phyloP scores from a whole-genome alignment of 2,329 filamentous ascomycete genomes.

The Hymenoscyphus repandus region DNA sequence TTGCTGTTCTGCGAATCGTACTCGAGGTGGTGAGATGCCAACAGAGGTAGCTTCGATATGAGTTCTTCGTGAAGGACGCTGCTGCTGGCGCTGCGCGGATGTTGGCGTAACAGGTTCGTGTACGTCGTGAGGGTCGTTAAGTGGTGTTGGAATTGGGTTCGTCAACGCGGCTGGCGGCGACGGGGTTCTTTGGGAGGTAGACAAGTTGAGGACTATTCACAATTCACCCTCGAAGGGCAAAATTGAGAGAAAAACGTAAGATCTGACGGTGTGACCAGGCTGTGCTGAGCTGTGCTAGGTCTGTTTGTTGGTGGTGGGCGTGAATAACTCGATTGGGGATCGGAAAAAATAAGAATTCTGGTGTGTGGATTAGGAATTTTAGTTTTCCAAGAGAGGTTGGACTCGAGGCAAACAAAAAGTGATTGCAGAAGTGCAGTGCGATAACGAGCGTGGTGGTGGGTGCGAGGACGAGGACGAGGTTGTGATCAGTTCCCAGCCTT shows the following conservation, averaged over 20 bases:
- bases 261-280: neutral
- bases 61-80: slow-evolving; percentile 23
- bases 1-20: slow-evolving; percentile 21
- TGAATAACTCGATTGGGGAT: slow-evolving; percentile 9
- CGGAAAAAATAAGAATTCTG: slow-evolving; percentile 7
- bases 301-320: slow-evolving; percentile 5
- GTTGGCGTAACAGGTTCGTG: slow-evolving; percentile 30
- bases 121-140: slow-evolving; percentile 33
- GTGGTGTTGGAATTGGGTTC: slow-evolving; percentile 20
- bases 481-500: neutral
- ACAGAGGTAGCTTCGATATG: slow-evolving; percentile 31
- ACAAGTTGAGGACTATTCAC: slow-evolving; percentile 25
- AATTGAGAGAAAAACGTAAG: slow-evolving; percentile 1
- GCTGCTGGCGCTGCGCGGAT: slow-evolving; percentile 30
- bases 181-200: slow-evolving; percentile 16
- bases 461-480: neutral
- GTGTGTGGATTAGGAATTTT: neutral
- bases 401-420: neutral
- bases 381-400: slow-evolving; percentile 2
- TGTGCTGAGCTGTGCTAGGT: neutral
- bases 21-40: slow-evolving; percentile 28
- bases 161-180: slow-evolving; percentile 29
- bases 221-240: slow-evolving; percentile 14
- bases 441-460: slow-evolving; percentile 5
- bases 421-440: neutral